These are phyloP conservation scores for Dendrocalamus latiflorus DNA, from an alignment of 202 grass and related monocot genomes.

Conservation along the genomic window DNA sequence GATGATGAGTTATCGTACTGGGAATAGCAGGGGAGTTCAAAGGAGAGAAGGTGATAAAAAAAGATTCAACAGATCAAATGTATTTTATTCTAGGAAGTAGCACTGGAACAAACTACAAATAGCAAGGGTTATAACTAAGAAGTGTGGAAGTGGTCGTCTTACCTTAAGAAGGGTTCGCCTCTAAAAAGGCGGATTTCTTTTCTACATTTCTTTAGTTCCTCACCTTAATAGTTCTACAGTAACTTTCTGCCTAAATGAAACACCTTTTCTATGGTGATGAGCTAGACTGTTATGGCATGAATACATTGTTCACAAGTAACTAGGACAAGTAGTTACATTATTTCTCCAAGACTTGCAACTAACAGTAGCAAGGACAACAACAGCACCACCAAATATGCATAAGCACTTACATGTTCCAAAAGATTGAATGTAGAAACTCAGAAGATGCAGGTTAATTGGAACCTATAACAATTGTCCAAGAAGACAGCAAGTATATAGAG, in stretches of 20 bases:
- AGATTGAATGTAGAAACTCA: neutral
- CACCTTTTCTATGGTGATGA: neutral
- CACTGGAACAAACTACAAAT: neutral
- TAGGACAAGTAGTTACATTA: neutral
- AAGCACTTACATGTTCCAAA: neutral
- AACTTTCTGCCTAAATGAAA: neutral
- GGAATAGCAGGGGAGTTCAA: neutral
- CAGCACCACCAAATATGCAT: neutral
- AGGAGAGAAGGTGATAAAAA: neutral
- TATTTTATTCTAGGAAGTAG: neutral
- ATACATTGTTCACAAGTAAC: neutral
- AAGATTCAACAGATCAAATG: neutral
- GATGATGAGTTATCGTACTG: neutral
- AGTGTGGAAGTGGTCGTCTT: neutral
- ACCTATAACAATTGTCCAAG: slow-evolving; percentile 2
- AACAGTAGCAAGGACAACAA: neutral
- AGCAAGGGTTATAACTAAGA: neutral
- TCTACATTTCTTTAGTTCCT: neutral
- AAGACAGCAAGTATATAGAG: no score
- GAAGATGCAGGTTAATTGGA: neutral
- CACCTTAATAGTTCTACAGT: neutral
- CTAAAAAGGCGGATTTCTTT: neutral
- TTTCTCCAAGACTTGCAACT: neutral
- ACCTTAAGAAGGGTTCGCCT: neutral
- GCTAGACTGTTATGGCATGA: neutral